Conservation (phyloP, 768 basidiomycete species). For the Tubosaeta sp. region DNA sequence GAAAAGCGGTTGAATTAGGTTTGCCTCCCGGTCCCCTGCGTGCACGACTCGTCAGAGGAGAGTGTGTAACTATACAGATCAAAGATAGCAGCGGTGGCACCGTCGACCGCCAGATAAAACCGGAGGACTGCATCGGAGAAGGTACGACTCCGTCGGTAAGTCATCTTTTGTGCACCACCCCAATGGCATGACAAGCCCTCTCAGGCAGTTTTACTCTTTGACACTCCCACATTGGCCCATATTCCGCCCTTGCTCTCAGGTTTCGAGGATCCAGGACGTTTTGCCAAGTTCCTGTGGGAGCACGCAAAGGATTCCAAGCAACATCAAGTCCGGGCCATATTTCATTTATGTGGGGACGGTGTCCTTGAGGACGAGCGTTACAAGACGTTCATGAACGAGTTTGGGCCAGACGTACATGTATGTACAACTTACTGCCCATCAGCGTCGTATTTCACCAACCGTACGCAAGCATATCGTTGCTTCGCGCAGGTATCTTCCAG, state of each 20-base stretch:
- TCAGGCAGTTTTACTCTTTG: conserved; percentile 64
- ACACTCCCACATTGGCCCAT: conserved; percentile 61
- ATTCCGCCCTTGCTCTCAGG: conserved; percentile 48
- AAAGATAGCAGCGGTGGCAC: conserved; percentile 40
- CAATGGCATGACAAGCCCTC: background rate
- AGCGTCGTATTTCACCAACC: conserved; percentile 1
- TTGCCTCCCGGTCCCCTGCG: conserved; percentile 57
- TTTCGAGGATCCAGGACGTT: conserved; percentile 45
- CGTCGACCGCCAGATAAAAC: conserved; percentile 46
- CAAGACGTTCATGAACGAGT: conserved; percentile 65
- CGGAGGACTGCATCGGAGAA: conserved; percentile 59
- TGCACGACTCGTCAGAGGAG: conserved; percentile 59
- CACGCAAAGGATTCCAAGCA: conserved; percentile 37
- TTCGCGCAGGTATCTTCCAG: conserved; percentile 53
- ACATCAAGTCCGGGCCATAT: conserved; percentile 46
- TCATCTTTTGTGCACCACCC: background rate
- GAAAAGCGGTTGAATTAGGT: conserved; percentile 59
- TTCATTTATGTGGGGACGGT: conserved; percentile 67
- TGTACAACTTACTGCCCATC: conserved; percentile 19
- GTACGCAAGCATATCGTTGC: conserved; percentile 68
- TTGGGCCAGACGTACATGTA: conserved; percentile 60
- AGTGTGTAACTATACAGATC: conserved; percentile 54
- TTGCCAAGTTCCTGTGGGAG: conserved; percentile 45
- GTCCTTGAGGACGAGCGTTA: conserved; percentile 72
- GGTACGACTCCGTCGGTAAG: conserved; percentile 47